Conservation (phyloP, 2,329 filamentous ascomycete species). For the Tetracladium maxilliforme region DNA sequence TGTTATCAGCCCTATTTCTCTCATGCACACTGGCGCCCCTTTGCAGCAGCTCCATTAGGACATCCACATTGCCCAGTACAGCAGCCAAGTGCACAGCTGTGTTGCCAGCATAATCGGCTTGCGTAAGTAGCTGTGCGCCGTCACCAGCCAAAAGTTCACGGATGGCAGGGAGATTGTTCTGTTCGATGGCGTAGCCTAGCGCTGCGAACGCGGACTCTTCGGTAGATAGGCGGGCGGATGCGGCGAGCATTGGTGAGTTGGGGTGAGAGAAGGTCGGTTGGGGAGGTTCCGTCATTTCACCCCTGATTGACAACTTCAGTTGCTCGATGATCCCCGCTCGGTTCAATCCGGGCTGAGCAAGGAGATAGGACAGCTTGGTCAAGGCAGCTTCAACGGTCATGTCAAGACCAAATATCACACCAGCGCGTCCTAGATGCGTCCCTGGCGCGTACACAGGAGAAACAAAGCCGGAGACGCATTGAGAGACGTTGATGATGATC, state of each 20-base stretch:
- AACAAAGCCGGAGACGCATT: constrained; percentile 40
- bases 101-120: constrained; percentile 20
- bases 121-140: constrained; percentile 13
- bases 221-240: constrained; percentile 25
- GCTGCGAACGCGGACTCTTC: constrained; percentile 41
- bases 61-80: constrained; percentile 27
- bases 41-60: constrained; percentile 42
- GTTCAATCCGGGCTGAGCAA: constrained; percentile 41
- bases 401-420: constrained; percentile 54
- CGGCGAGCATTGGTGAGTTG: constrained; percentile 28
- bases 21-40: constrained; percentile 53
- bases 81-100: constrained; percentile 22
- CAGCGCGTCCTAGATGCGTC: constrained; percentile 46
- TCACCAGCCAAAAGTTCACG: constrained; percentile 12
- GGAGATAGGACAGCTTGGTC: constrained; percentile 32
- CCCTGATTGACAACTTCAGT: constrained; percentile 48
- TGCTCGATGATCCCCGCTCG: constrained; percentile 41
- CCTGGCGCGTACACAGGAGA: constrained; percentile 42
- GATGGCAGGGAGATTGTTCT: constrained; percentile 33
- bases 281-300: constrained; percentile 41
- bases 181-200: constrained; percentile 47
- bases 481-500: constrained; percentile 59
- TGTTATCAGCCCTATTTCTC: constrained; percentile 50
- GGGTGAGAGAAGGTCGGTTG: constrained; percentile 42
- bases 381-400: constrained; percentile 43